phyloP scores from a whole-genome alignment of 2,329 filamentous ascomycete species.

The Ophiocordyceps australis region DNA sequence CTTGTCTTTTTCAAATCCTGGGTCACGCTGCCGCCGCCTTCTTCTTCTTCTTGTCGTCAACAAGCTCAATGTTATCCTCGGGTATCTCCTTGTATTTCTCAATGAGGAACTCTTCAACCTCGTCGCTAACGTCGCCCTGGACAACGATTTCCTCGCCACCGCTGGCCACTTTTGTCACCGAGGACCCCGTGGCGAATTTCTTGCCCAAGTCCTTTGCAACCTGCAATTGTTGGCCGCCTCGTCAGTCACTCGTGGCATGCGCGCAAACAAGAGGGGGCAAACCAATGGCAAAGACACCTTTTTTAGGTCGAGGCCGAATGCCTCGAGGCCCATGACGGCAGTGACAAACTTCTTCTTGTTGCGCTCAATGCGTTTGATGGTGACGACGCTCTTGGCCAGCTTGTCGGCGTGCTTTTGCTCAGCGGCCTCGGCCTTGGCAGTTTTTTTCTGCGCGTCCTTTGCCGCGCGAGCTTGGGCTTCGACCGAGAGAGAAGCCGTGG shows the following conservation, averaged over 20 bases:
- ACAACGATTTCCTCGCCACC: constrained; percentile 94
- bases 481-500: constrained; percentile 70
- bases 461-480: constrained; percentile 88
- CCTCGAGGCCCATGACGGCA: constrained; percentile 75
- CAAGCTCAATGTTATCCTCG: constrained; percentile 83
- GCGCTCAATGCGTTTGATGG: constrained; percentile 91
- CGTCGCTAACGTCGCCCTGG: constrained; percentile 89
- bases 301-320: constrained; percentile 82
- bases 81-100: constrained; percentile 84
- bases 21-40: constrained; percentile 11
- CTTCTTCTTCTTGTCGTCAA: constrained; percentile 92
- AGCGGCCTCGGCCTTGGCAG: constrained; percentile 76
- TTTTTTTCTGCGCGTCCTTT: constrained; percentile 94
- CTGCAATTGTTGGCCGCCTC: constrained; percentile 8
- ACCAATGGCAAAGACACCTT: constrained; percentile 31
- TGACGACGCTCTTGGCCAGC: constrained; percentile 65
- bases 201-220: constrained; percentile 93
- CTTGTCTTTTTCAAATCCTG: constrained; percentile 2
- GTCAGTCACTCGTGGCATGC: not conserved
- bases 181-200: constrained; percentile 91
- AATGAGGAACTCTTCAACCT: constrained; percentile 77
- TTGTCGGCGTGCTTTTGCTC: constrained; percentile 72
- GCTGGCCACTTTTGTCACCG: constrained; percentile 73
- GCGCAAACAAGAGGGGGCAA: not conserved
- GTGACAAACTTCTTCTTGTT: constrained; percentile 98